phyloP scores from a whole-genome alignment of 2,329 filamentous ascomycete species.

The Pseudocercospora crystallina region DNA sequence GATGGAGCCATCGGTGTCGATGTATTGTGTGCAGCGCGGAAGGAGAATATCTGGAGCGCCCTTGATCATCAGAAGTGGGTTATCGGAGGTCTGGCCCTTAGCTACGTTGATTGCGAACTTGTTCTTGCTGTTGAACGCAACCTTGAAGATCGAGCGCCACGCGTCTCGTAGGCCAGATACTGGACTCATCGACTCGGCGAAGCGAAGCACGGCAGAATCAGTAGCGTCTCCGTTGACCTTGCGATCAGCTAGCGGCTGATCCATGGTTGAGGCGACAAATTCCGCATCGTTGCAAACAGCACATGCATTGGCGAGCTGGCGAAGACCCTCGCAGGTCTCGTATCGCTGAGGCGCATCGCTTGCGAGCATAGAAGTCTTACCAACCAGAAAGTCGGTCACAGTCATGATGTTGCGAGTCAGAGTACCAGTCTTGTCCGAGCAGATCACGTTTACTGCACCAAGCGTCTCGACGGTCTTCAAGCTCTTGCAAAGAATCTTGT shows the following conservation, averaged over 20 bases:
- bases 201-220: constrained; percentile 70
- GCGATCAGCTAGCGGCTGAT: constrained; percentile 60
- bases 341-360: constrained; percentile 51
- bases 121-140: constrained; percentile 77
- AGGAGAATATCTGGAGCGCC: constrained; percentile 75
- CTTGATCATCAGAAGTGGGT: constrained; percentile 67
- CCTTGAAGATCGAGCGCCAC: constrained; percentile 66
- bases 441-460: constrained; percentile 70
- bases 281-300: constrained; percentile 74
- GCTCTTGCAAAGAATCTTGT: constrained; percentile 77
- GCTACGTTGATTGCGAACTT: constrained; percentile 75
- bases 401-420: constrained; percentile 49
- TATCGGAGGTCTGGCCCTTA: constrained; percentile 35
- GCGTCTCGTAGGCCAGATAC: constrained; percentile 60
- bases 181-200: constrained; percentile 64
- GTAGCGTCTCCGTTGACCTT: constrained; percentile 74
- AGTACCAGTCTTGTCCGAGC: constrained; percentile 75
- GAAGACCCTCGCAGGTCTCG: constrained; percentile 41
- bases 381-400: constrained; percentile 67
- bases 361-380: constrained; percentile 49
- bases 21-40: constrained; percentile 58
- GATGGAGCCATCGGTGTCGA: constrained; percentile 56
- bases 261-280: constrained; percentile 65
- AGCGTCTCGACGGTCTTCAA: constrained; percentile 76
- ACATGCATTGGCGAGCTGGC: constrained; percentile 61